Evolutionary conservation across 306 rosid species (phyloP).

Genomic region (Pterocarpus santalinus): DNA sequence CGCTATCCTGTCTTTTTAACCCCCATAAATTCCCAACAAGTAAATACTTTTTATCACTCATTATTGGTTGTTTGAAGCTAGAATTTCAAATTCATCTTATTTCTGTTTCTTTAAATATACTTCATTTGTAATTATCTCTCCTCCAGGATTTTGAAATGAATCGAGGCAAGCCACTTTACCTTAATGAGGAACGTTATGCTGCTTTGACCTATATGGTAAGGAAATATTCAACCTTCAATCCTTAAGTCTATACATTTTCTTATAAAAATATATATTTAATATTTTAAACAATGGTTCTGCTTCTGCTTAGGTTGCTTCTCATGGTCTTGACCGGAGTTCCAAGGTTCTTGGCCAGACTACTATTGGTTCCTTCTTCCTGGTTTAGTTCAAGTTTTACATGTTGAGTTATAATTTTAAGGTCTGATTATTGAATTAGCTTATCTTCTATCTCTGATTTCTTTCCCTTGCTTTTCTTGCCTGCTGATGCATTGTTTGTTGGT

Average conservation of each 20-base stretch:
- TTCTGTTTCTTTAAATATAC: constrained; percentile 18
- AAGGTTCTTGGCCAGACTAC: constrained; percentile 97
- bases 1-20: not conserved
- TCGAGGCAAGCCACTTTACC: constrained; percentile 91
- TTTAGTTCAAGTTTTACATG: constrained; percentile 58
- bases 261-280: not conserved
- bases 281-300: constrained; percentile 15
- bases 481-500: constrained; percentile 37
- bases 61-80: constrained; percentile 18
- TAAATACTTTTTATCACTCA: not conserved
- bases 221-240: constrained; percentile 6
- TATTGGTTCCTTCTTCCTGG: constrained; percentile 84
- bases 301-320: constrained; percentile 86
- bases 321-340: constrained; percentile 95
- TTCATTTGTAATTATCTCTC: constrained; percentile 11
- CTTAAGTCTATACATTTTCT: constrained; percentile 11
- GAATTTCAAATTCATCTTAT: constrained; percentile 24
- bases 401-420: constrained; percentile 44
- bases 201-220: constrained; percentile 86
- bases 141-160: constrained; percentile 82
- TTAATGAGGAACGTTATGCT: constrained; percentile 95
- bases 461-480: constrained; percentile 27
- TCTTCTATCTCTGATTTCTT: constrained; percentile 1
- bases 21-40: constrained; percentile 8
- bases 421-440: constrained; percentile 36